Conservation (phyloP, 768 basidiomycete species). For the Leccinum incarnatum region DNA sequence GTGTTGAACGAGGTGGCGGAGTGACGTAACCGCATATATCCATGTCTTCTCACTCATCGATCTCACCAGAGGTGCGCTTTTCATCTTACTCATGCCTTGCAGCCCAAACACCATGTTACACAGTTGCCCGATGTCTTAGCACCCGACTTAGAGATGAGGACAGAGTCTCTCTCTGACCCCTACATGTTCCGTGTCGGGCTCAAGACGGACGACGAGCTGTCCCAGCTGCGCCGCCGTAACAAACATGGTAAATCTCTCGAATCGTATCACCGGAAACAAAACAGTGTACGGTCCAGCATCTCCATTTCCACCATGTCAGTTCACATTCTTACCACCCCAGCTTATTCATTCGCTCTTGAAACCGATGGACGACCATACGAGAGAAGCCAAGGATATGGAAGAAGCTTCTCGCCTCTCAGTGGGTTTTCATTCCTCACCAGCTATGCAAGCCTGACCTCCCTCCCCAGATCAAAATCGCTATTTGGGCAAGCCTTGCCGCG, state of each 20-base stretch:
- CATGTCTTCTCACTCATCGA: neutral
- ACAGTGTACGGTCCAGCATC: slow-evolving; percentile 48
- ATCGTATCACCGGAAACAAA: slow-evolving; percentile 67
- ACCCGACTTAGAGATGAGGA: slow-evolving; percentile 41
- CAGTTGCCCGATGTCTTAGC: neutral
- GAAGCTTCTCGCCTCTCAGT: slow-evolving; percentile 66
- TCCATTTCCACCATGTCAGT: neutral
- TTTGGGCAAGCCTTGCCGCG: slow-evolving; percentile 76
- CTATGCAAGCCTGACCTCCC: neutral
- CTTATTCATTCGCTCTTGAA: slow-evolving; percentile 87
- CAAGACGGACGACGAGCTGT: slow-evolving; percentile 60
- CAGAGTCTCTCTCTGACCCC: slow-evolving; percentile 51
- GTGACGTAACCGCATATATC: neutral
- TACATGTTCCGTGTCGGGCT: slow-evolving; percentile 62
- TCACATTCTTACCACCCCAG: slow-evolving; percentile 36
- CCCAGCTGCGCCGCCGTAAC: slow-evolving; percentile 53
- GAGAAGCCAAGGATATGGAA: slow-evolving; percentile 72
- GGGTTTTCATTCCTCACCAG: slow-evolving; percentile 21
- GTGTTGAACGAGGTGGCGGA: neutral
- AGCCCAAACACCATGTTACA: neutral
- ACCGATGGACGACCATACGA: slow-evolving; percentile 85
- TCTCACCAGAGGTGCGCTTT: slow-evolving; percentile 10
- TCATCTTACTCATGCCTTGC: neutral
- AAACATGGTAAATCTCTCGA: slow-evolving; percentile 63
- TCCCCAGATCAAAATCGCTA: slow-evolving; percentile 77